Evolutionary conservation across 2,329 filamentous ascomycete species (phyloP), one percentile per base, ranked within the genome.

Genomic region (Aspergillus tubingensis): DNA sequence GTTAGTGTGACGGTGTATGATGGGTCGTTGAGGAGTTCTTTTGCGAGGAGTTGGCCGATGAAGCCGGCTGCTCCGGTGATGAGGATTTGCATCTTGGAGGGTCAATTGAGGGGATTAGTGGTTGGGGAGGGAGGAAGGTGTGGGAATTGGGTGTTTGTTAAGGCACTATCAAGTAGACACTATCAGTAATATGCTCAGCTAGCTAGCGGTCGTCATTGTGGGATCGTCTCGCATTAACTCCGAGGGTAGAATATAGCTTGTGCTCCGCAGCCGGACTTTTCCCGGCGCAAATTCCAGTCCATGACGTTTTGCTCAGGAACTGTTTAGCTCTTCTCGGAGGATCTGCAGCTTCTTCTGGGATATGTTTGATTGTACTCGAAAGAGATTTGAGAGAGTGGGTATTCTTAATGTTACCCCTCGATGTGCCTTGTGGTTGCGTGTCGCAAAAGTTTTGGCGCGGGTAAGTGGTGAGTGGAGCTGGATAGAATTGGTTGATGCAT

Each of bases 1-100:
- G 85, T 86, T 48, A 88, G 76, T 51, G 82, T 80, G 54, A 89
- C 73, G 47, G 77, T 75, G 57, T 80, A 75, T 19, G 80, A 70
- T 2, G 80, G 71, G 60, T 79, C 77, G 17, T 81, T 76, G 32
- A 88, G 76, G 3, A 89, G 80, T 38, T 84, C 81, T 54, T 79
- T 78, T 2, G 85, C 81, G 23, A 89, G 80, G 48, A 84, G 80
- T 71, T 88, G 86, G 68, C 86, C 86, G 59, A 89, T 83, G 71
- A 89, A 88, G 61, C 87, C 87, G 48, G 83, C 83, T 7, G 82
- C 86, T 5, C 87, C 86, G 8, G 86, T 89, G 67, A 89, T 86
- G 70, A 88, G 82, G 43, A 89, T 80, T 60, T 80, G 75, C 77
- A 79, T 80, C 38, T 55, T 67, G 50, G 17, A 25, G n/a, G 8